Percentiles rank a stretch among this genome's conserved stretches.
Conservation (phyloP, 257 asterid genomes). For the Solanum boliviense region DNA sequence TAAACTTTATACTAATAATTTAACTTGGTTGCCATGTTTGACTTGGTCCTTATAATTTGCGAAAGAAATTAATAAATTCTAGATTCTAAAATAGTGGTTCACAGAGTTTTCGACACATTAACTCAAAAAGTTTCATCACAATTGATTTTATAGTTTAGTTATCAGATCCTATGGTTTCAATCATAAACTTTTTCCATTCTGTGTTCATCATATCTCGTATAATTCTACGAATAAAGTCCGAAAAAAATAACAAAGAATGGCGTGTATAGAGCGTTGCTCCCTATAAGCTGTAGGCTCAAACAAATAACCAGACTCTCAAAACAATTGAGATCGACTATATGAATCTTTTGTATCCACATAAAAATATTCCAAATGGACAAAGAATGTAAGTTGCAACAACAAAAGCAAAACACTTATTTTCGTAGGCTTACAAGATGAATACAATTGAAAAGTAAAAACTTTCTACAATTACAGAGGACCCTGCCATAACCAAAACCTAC, state of each 20-base stretch:
- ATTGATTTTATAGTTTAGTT: not conserved
- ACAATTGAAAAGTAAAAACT: constrained; percentile 1
- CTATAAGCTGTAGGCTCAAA: not conserved
- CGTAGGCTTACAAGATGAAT: not conserved
- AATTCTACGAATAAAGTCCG: too few species aligned
- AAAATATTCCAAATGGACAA: not conserved
- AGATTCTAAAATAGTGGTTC: not conserved
- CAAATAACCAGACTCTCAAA: not conserved
- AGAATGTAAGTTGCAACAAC: not conserved
- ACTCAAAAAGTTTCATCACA: not conserved
- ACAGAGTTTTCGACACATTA: not conserved
- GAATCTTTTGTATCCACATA: not conserved
- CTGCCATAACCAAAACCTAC: constrained; percentile 22
- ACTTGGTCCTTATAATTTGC: not conserved
- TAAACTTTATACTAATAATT: not conserved
- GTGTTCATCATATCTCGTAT: too few species aligned
- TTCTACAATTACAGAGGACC: constrained; percentile 2
- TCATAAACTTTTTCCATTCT: not conserved
- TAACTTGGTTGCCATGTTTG: not conserved
- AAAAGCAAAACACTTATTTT: not conserved
- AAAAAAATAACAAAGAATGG: not conserved
- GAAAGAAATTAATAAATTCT: not conserved
- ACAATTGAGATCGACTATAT: not conserved
- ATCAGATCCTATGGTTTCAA: not conserved
- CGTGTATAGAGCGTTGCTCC: not conserved